phyloP scores from a whole-genome alignment of 73 alveolate genomes.

The Symbiodinium pilosum region DNA sequence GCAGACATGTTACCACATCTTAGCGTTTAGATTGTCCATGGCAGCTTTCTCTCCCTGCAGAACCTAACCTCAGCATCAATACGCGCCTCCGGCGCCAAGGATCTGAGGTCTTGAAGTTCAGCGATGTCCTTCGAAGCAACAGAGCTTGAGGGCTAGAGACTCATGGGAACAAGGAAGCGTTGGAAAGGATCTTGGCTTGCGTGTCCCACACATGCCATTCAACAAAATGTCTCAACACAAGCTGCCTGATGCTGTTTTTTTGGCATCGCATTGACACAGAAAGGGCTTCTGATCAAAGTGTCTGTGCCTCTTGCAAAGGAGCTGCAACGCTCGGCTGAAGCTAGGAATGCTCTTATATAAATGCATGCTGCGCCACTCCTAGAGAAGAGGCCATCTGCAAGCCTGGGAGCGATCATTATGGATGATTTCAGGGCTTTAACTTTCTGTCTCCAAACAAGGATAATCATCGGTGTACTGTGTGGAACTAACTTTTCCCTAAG shows the following conservation, averaged over 20 bases:
- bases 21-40: not conserved
- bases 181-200: not conserved
- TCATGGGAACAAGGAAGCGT: not conserved
- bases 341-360: too few relatives aligned
- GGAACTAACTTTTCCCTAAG: too few relatives aligned
- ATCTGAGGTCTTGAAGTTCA: not conserved
- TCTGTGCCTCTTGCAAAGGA: too few relatives aligned
- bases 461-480: too few relatives aligned
- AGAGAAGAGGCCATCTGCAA: too few relatives aligned
- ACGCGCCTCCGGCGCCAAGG: not conserved
- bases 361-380: too few relatives aligned
- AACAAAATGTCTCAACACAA: not conserved
- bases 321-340: too few relatives aligned
- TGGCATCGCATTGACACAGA: not conserved
- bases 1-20: conserved; percentile 18
- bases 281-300: not conserved
- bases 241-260: not conserved
- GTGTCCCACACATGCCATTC: not conserved
- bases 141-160: not conserved
- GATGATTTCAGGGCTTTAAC: too few relatives aligned
- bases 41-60: not conserved
- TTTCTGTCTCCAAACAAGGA: too few relatives aligned
- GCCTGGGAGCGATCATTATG: too few relatives aligned
- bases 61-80: not conserved
- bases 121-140: not conserved